Evolutionary conservation across 2,329 filamentous ascomycete genomes (phyloP).

Genomic region (Aspergillus persii): DNA sequence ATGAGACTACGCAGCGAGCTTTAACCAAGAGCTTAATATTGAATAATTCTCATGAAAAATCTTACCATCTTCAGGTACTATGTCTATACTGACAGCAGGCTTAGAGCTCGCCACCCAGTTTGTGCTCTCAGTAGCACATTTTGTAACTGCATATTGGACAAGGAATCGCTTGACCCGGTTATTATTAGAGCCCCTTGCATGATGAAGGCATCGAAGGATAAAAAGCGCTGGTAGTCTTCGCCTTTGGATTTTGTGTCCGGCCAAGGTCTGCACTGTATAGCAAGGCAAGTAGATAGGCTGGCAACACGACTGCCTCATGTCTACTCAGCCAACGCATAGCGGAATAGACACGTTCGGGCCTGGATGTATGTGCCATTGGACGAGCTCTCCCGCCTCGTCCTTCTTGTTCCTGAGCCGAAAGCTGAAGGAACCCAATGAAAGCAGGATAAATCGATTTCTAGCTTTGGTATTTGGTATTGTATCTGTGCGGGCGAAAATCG

Average conservation of each 20-base stretch:
- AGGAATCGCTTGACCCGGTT: too few relatives aligned
- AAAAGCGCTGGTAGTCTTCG: not conserved
- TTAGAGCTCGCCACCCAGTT: too few relatives aligned
- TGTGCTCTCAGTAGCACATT: too few relatives aligned
- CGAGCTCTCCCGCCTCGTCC: not conserved
- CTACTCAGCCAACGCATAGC: conserved; percentile 6
- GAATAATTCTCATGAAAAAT: too few relatives aligned
- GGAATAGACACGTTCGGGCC: conserved; percentile 5
- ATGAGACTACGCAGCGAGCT: too few relatives aligned
- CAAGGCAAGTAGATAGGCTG: conserved; percentile 5
- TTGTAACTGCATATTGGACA: too few relatives aligned
- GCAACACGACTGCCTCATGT: conserved; percentile 3
- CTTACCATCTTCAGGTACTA: too few relatives aligned
- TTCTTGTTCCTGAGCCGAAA: not conserved
- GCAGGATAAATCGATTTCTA: not conserved
- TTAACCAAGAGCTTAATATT: too few relatives aligned
- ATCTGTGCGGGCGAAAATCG: not conserved
- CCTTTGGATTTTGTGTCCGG: not conserved
- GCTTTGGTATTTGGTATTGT: not conserved
- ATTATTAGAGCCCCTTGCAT: too few relatives aligned
- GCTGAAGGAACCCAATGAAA: conserved; percentile 2
- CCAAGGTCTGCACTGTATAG: not conserved
- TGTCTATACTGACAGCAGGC: too few relatives aligned
- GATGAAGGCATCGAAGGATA: too few relatives aligned
- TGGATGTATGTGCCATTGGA: conserved; percentile 10